Evolutionary conservation across 495 filamentous ascomycete genomes (phyloP).

Genomic region (Daldinia caldariorum): DNA sequence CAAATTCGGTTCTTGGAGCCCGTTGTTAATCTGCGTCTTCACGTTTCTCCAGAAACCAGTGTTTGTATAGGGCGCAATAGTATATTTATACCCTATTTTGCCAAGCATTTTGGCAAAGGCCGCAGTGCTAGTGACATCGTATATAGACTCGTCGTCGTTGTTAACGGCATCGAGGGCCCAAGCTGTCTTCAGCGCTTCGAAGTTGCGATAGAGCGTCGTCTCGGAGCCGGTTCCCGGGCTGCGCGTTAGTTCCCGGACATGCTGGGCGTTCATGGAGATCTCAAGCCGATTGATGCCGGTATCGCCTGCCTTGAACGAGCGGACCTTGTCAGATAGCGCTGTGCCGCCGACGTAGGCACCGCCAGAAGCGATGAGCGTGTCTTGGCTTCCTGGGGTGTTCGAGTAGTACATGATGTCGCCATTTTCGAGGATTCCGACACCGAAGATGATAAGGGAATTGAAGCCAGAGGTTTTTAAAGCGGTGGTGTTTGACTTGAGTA

Average conservation of each 20-base stretch:
- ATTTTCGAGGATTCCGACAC: constrained; percentile 53
- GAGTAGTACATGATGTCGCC: constrained; percentile 60
- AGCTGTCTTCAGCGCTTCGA: constrained; percentile 49
- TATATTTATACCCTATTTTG: constrained; percentile 51
- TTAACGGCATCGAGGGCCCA: constrained; percentile 58
- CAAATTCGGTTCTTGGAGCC: constrained; percentile 34
- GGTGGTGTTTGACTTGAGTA: constrained; percentile 55
- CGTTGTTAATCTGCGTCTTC: constrained; percentile 46
- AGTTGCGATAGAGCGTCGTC: constrained; percentile 52
- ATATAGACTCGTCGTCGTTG: constrained; percentile 57
- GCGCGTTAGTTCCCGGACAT: constrained; percentile 49
- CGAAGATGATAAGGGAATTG: constrained; percentile 55
- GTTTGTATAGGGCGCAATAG: constrained; percentile 55
- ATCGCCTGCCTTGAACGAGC: constrained; percentile 50
- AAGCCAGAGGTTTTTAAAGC: constrained; percentile 53
- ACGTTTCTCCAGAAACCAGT: constrained; percentile 48
- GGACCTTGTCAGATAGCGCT: constrained; percentile 52
- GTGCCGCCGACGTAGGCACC: constrained; percentile 53
- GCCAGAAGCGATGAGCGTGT: constrained; percentile 48
- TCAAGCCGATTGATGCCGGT: constrained; percentile 51
- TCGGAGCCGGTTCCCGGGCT: constrained; percentile 48
- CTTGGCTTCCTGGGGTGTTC: constrained; percentile 54
- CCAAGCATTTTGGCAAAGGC: constrained; percentile 55
- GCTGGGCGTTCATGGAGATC: constrained; percentile 56
- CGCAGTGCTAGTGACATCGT: constrained; percentile 53